These are phyloP conservation scores for Pezicula rhizophila DNA, from an alignment of 2,329 filamentous ascomycete genomes.

Conservation along the genomic window DNA sequence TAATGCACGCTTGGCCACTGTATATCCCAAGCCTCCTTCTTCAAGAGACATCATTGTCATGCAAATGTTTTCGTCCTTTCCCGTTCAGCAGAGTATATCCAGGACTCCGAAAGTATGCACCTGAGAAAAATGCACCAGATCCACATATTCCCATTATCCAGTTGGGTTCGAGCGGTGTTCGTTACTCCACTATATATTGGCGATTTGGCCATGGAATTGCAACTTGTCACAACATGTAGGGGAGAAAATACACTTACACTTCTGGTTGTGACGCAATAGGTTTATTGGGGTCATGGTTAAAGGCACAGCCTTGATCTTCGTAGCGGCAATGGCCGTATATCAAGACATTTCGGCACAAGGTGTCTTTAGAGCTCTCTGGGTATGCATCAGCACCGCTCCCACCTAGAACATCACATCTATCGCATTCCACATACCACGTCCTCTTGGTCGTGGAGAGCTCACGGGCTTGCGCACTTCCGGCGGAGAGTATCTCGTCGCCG, in stretches of 20 bases:
- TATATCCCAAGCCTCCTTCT: too few species aligned
- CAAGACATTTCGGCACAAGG: slow-evolving; percentile 83
- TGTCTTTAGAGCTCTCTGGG: slow-evolving; percentile 74
- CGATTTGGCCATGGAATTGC: not conserved
- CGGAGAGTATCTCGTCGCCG: slow-evolving; percentile 25
- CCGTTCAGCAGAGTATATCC: too few species aligned
- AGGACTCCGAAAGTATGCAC: too few species aligned
- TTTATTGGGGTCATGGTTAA: slow-evolving; percentile 77
- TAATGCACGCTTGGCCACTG: too few species aligned
- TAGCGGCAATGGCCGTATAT: slow-evolving; percentile 93
- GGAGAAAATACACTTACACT: slow-evolving; percentile 34
- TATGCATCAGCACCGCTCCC: slow-evolving; percentile 13
- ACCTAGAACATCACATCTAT: not conserved
- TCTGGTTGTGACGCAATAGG: slow-evolving; percentile 40
- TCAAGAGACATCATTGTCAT: too few species aligned
- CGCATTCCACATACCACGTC: slow-evolving; percentile 39
- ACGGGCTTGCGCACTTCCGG: slow-evolving; percentile 32
- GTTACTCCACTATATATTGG: not conserved
- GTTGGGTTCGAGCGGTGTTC: not conserved
- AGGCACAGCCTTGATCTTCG: slow-evolving; percentile 82
- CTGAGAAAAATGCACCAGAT: too few species aligned
- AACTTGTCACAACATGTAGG: not conserved
- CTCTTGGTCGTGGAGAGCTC: slow-evolving; percentile 51
- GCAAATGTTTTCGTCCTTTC: too few species aligned
- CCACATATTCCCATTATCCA: too few species aligned